Percentiles rank a stretch among this genome's conserved stretches.
phyloP scores from a whole-genome alignment of 176 grass and related monocot genomes.

The Zoysia japonica region DNA sequence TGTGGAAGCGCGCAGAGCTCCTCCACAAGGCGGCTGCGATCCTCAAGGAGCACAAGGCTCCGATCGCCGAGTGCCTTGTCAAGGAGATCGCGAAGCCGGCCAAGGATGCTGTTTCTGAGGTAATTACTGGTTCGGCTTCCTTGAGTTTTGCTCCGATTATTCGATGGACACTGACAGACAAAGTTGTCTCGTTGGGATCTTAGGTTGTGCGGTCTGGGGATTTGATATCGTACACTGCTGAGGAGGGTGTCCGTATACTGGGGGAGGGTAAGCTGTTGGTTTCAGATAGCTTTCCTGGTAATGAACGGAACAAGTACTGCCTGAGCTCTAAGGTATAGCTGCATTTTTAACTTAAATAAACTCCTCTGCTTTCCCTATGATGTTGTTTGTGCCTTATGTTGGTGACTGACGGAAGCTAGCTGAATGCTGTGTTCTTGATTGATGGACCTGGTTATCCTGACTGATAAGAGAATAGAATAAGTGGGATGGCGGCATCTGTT shows the following conservation, averaged over 20 bases:
- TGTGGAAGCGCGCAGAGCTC: constrained; percentile 93
- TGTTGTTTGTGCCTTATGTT: background rate
- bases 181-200: constrained; percentile 14
- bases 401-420: background rate
- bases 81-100: constrained; percentile 97
- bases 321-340: constrained; percentile 85
- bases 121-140: background rate
- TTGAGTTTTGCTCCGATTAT: constrained; percentile 8
- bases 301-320: constrained; percentile 95
- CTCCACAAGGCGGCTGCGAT: constrained; percentile 92
- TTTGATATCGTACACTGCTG: constrained; percentile 87
- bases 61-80: constrained; percentile 84
- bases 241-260: constrained; percentile 91
- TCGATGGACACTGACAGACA: constrained; percentile 17
- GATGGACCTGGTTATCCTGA: background rate
- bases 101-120: constrained; percentile 93
- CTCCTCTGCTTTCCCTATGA: background rate
- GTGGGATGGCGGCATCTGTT: background rate
- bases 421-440: background rate
- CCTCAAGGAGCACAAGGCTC: constrained; percentile 81
- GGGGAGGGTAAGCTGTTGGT: constrained; percentile 88
- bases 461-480: background rate
- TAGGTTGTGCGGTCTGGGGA: constrained; percentile 93
- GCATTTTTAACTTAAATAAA: background rate
- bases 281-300: constrained; percentile 96